A percentile compares a stretch with the other conserved stretches of the same genome.
Evolutionary conservation across 108 stramenopile species (phyloP).

Genomic region (Epithemia pelagica): DNA sequence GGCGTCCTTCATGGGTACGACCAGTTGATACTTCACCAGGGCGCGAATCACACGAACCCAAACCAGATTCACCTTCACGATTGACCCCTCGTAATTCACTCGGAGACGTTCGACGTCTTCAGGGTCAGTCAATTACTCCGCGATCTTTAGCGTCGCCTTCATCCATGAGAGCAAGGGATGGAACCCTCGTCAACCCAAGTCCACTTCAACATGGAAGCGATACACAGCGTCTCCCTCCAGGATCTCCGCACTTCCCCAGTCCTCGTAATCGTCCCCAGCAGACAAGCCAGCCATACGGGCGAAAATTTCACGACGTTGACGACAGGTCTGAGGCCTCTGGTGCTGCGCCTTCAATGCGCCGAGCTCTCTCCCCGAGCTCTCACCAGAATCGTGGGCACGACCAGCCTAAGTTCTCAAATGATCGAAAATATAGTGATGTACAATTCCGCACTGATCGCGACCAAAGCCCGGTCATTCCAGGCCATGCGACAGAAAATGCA

Average conservation of each 20-base stretch:
- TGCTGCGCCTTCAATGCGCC: not conserved
- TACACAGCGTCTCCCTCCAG: too few species aligned
- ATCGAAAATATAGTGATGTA: not conserved
- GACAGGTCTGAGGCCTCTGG: not conserved
- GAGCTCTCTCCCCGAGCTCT: not conserved
- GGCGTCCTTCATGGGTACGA: not conserved
- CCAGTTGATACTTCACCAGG: not conserved
- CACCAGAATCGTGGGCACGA: not conserved
- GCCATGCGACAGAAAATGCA: not conserved
- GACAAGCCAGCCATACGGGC: not conserved
- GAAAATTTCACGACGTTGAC: not conserved
- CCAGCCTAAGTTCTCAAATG: not conserved
- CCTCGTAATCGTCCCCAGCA: not conserved
- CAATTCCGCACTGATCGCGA: too few species aligned
- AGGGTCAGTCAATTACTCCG: too few species aligned
- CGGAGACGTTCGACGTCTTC: too few species aligned
- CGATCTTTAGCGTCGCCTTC: too few species aligned
- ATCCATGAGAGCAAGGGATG: too few species aligned
- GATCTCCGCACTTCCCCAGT: not conserved
- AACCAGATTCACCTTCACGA: not conserved
- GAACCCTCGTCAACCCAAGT: too few species aligned
- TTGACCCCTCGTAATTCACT: too few species aligned
- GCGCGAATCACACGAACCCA: not conserved
- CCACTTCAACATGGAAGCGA: too few species aligned
- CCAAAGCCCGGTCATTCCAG: not conserved